Evolutionary conservation across 1,284 basidiomycete genomes (phyloP), one percentile per base, ranked within the genome.

Genomic region (Ustilago tritici): DNA sequence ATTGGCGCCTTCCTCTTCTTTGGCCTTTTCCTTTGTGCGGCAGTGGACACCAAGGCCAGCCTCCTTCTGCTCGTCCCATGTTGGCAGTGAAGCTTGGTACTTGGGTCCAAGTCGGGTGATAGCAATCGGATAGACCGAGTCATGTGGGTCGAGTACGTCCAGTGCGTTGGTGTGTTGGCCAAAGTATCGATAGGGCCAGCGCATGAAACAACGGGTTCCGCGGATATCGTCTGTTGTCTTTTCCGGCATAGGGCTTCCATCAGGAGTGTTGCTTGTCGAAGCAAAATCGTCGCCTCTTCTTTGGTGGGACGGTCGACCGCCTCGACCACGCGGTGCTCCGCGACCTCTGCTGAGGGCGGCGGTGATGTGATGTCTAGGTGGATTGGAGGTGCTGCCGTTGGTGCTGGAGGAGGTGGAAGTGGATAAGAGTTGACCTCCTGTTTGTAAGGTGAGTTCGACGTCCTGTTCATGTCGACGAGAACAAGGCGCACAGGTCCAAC

Each of bases 161-260:
- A 68, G 76, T 28, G 94, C 95, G 40, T 92, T 90, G 2, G 95
- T 97, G 87, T 95, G 92, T 87, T 93, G 90, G 14, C 95, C 95
- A 87, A 98, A 98, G 87, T 98, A 98, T 67, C 95, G 90, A 88
- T 95, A 97, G 1, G 94, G 94, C 95, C 95, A 98, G 89, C 93
- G 92, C 84, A 94, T 93, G 86, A 92, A 95, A 69, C 84, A 85
- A n/a, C 87, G 93, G 90, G 86, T 92, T 91, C 87, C 84, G 15
- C 78, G 78, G n/a, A 82, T 62, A 58, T 86, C 84, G 46, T 81
- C 82, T 2, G 61, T 49, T 4, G 76, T 82, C 70, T 72, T 74
- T 23, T 75, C 76, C 2, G 74, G 80, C 12, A 61, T 61, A 0
- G 79, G 79, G 7, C 59, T 74, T 34, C 76, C 73, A 28, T 80